Evolutionary conservation across 176 grass and related monocot species (phyloP).

Genomic region (Phoenix dactylifera): DNA sequence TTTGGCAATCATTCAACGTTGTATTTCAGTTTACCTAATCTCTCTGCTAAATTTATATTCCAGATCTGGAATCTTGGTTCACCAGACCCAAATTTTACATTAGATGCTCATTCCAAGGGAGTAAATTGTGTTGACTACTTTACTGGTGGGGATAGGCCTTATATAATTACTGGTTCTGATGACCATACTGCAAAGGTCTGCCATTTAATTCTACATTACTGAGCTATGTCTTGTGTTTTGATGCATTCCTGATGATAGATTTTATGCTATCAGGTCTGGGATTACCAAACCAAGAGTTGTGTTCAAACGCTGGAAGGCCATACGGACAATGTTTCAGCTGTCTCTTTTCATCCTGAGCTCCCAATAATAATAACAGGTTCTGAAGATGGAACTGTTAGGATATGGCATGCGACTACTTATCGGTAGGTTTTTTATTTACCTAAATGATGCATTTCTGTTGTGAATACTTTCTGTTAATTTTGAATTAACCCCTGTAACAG

Average conservation of each 20-base stretch:
- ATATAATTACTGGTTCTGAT: constrained; percentile 46
- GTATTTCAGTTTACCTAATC: too few relatives aligned
- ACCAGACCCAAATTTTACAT: constrained; percentile 60
- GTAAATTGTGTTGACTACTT: constrained; percentile 79
- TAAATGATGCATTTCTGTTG: too few relatives aligned
- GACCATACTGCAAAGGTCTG: constrained; percentile 58
- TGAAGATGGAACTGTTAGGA: constrained; percentile 60
- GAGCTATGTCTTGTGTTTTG: too few relatives aligned
- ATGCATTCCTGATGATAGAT: neutral
- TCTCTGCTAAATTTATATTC: neutral
- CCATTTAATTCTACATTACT: neutral
- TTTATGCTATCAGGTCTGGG: constrained; percentile 54
- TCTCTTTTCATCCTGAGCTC: constrained; percentile 42
- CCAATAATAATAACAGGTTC: constrained; percentile 76
- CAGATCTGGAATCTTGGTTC: constrained; percentile 85
- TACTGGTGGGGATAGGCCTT: constrained; percentile 32
- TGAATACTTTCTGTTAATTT: too few relatives aligned
- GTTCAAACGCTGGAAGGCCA: constrained; percentile 74
- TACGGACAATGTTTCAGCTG: constrained; percentile 45
- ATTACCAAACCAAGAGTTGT: constrained; percentile 70
- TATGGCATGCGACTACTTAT: constrained; percentile 72
- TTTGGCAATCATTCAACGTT: too few relatives aligned
- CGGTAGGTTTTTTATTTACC: constrained; percentile 19
- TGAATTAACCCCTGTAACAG: too few relatives aligned
- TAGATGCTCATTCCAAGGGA: constrained; percentile 67